phyloP scores from a whole-genome alignment of 257 asterid genomes.

The Penstemon barbatus region DNA sequence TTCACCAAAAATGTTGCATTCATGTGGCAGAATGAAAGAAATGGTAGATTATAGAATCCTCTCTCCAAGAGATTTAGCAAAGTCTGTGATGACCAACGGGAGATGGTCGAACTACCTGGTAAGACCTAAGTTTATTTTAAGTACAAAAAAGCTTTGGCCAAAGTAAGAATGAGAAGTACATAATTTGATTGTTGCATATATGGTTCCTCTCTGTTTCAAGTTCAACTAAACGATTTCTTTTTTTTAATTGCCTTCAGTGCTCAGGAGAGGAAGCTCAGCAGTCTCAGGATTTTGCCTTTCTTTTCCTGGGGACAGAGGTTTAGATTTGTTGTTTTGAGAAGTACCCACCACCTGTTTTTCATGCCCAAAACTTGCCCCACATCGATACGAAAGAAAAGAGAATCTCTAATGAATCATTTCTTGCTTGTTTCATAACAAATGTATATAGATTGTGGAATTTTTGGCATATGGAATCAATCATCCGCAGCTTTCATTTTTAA shows the following conservation, averaged over 20 bases:
- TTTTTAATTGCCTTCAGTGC: constrained; percentile 60
- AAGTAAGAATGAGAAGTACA: background rate
- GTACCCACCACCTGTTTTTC: constrained; percentile 6
- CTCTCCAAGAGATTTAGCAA: constrained; percentile 70
- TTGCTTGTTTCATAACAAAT: constrained; percentile 12
- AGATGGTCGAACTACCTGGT: constrained; percentile 91
- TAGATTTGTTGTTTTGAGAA: background rate
- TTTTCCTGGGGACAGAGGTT: constrained; percentile 89
- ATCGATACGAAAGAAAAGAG: background rate
- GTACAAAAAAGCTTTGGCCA: background rate
- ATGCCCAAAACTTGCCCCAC: constrained; percentile 5
- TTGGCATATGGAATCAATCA: constrained; percentile 11
- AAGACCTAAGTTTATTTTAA: constrained; percentile 12
- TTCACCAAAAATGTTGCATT: constrained; percentile 16
- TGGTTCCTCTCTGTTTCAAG: constrained; percentile 18
- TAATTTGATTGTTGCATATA: background rate
- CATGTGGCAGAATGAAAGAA: constrained; percentile 48
- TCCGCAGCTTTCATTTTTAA: constrained; percentile 9
- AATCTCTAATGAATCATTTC: constrained; percentile 8
- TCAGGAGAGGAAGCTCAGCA: constrained; percentile 51
- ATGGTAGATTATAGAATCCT: constrained; percentile 73
- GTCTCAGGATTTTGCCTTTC: constrained; percentile 65
- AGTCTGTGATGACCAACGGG: constrained; percentile 76
- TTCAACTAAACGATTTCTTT: constrained; percentile 18
- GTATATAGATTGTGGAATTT: background rate